Evolutionary conservation across 176 grass and related monocot genomes (phyloP).

Genomic region (Ensete glaucum): DNA sequence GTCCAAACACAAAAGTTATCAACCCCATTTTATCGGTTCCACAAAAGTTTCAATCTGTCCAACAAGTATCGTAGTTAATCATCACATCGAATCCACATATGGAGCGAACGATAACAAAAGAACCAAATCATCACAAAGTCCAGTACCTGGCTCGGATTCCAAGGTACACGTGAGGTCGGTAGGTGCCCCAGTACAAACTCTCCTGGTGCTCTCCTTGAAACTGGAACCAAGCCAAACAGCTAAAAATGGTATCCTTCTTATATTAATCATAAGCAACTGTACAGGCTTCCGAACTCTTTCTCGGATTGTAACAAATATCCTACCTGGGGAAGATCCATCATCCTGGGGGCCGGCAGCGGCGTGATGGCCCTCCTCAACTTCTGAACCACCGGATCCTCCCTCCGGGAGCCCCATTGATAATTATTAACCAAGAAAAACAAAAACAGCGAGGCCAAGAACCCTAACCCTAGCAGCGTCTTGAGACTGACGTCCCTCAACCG

Average conservation of each 20-base stretch:
- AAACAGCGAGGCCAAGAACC: slow-evolving; percentile 19
- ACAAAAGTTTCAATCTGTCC: not conserved
- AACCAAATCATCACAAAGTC: not conserved
- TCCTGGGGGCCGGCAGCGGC: slow-evolving; percentile 54
- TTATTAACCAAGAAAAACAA: slow-evolving; percentile 31
- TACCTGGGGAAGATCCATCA: slow-evolving; percentile 96
- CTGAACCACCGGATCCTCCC: slow-evolving; percentile 29
- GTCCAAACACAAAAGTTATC: not conserved
- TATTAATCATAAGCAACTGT: not conserved
- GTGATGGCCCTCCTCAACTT: slow-evolving; percentile 61
- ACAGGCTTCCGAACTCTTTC: not conserved
- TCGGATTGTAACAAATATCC: not conserved
- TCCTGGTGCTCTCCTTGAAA: slow-evolving; percentile 84
- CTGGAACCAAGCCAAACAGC: slow-evolving; percentile 35
- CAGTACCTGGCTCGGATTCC: slow-evolving; percentile 82
- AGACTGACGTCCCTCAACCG: slow-evolving; percentile 44
- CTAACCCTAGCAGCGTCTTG: slow-evolving; percentile 32
- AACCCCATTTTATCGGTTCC: not conserved
- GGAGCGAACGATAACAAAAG: not conserved
- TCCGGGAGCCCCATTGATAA: slow-evolving; percentile 18
- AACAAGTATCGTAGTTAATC: not conserved
- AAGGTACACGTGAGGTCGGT: slow-evolving; percentile 84
- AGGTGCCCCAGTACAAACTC: slow-evolving; percentile 94
- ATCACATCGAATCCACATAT: not conserved
- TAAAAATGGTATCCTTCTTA: not conserved